Evolutionary conservation across 345 rosid species (phyloP).

Genomic region (Odontarrhena argentea): DNA sequence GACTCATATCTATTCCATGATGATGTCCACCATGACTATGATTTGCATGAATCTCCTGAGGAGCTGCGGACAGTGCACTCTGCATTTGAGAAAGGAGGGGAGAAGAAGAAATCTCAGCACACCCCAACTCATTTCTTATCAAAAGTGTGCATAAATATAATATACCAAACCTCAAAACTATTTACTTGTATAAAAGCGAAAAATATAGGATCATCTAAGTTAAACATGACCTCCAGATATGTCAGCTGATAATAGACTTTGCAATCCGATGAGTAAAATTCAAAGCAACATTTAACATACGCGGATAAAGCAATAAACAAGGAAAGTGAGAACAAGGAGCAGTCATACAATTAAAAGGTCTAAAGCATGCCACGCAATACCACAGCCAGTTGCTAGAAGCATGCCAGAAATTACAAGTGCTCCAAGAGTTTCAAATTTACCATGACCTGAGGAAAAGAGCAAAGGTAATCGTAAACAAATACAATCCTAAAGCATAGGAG

Average conservation of each 20-base stretch:
- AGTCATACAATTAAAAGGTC: conserved; percentile 61
- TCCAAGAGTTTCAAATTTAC: conserved; percentile 90
- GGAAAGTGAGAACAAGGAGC: not conserved
- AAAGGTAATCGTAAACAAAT: not conserved
- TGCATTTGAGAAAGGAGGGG: conserved; percentile 40
- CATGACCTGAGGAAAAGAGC: conserved; percentile 62
- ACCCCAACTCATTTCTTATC: not conserved
- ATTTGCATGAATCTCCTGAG: conserved; percentile 47
- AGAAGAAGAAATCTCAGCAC: conserved; percentile 22
- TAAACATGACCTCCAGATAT: not conserved
- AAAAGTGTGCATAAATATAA: not conserved
- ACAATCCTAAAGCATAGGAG: not conserved
- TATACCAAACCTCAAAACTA: not conserved
- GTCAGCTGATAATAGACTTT: not conserved
- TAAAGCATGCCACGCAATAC: conserved; percentile 88
- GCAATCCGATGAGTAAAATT: not conserved
- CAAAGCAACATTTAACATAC: not conserved
- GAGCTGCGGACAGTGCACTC: conserved; percentile 56
- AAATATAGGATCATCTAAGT: not conserved
- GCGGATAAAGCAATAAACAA: not conserved
- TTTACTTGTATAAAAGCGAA: not conserved
- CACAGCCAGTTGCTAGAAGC: conserved; percentile 89
- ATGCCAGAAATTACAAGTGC: conserved; percentile 91
- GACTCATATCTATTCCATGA: conserved; percentile 80
- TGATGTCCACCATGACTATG: conserved; percentile 58